Evolutionary conservation across 2,329 filamentous ascomycete genomes (phyloP).

Genomic region (Fusarium metavorans): DNA sequence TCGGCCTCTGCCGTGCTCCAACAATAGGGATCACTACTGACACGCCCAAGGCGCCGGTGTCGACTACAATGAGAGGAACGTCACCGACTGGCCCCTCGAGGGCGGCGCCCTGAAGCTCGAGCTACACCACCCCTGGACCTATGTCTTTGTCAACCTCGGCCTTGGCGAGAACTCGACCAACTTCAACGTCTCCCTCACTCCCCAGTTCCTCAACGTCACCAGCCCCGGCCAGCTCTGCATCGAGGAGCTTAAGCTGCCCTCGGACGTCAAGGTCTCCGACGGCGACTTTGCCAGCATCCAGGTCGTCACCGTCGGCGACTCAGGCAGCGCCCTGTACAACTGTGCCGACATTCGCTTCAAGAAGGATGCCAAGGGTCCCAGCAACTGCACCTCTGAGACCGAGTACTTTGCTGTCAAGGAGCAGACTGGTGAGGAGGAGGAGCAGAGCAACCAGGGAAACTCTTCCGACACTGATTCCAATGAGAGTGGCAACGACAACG

Average conservation of each 20-base stretch:
- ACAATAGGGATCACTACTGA: background rate
- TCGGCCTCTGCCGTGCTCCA: background rate
- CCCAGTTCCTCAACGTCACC: slow-evolving; percentile 68
- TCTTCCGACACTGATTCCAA: slow-evolving; percentile 31
- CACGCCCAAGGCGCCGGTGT: slow-evolving; percentile 59
- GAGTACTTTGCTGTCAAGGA: slow-evolving; percentile 56
- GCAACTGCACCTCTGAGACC: slow-evolving; percentile 53
- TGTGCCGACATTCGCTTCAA: slow-evolving; percentile 81
- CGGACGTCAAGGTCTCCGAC: slow-evolving; percentile 61
- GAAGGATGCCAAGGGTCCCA: slow-evolving; percentile 59
- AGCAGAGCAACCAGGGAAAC: slow-evolving; percentile 21
- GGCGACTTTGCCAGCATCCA: slow-evolving; percentile 76
- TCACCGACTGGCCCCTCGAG: slow-evolving; percentile 65
- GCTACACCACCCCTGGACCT: slow-evolving; percentile 65
- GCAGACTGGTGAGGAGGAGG: slow-evolving; percentile 38
- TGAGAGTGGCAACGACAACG: slow-evolving; percentile 29
- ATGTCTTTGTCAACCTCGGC: slow-evolving; percentile 66
- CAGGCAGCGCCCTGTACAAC: slow-evolving; percentile 74
- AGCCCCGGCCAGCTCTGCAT: slow-evolving; percentile 76
- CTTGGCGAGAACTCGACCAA: slow-evolving; percentile 64
- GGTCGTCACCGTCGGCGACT: slow-evolving; percentile 72
- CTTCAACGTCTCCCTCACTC: slow-evolving; percentile 77
- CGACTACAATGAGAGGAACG: slow-evolving; percentile 56
- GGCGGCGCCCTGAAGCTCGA: slow-evolving; percentile 62
- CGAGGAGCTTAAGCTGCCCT: slow-evolving; percentile 66